Evolutionary conservation across 352 stramenopile genomes (phyloP).

Genomic region (Globisporangium solare): DNA sequence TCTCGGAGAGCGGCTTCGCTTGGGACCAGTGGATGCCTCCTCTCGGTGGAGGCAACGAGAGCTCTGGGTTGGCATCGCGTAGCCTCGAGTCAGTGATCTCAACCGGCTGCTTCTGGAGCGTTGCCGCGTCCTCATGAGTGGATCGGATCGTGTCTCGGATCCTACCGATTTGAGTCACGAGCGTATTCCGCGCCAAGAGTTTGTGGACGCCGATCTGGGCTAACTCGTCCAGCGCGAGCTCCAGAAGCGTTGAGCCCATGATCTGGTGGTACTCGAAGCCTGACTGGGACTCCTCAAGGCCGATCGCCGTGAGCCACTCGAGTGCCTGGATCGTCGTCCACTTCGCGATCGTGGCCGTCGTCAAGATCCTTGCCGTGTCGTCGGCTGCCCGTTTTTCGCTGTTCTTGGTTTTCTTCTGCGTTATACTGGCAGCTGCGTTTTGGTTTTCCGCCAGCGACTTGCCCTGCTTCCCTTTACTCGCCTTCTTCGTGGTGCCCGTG

Average conservation of each 20-base stretch:
- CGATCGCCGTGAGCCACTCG: conserved; percentile 56
- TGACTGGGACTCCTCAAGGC: conserved; percentile 56
- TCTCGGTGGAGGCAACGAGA: conserved; percentile 19
- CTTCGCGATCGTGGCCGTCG: conserved; percentile 29
- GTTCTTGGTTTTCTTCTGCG: conserved; percentile 18
- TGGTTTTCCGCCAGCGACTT: background rate
- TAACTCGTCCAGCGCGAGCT: conserved; percentile 39
- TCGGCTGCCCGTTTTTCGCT: conserved; percentile 5
- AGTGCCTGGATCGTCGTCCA: conserved; percentile 59
- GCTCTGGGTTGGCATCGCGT: conserved; percentile 29
- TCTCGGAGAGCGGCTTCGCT: conserved; percentile 45
- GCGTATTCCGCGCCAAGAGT: conserved; percentile 50
- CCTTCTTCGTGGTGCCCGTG: background rate
- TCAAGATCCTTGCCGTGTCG: conserved; percentile 17
- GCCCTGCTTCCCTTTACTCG: background rate
- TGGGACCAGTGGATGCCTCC: conserved; percentile 65
- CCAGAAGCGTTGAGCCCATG: conserved; percentile 41
- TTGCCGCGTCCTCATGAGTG: conserved; percentile 3
- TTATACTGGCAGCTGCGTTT: conserved; percentile 1
- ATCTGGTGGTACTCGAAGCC: conserved; percentile 81
- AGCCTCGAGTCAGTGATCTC: conserved; percentile 69
- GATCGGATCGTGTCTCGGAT: conserved; percentile 26
- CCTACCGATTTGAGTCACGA: conserved; percentile 49
- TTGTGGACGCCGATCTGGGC: conserved; percentile 47
- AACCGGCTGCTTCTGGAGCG: background rate